Evolutionary conservation across 139 green algal species (phyloP).

Genomic region (Chlorella sp.): DNA sequence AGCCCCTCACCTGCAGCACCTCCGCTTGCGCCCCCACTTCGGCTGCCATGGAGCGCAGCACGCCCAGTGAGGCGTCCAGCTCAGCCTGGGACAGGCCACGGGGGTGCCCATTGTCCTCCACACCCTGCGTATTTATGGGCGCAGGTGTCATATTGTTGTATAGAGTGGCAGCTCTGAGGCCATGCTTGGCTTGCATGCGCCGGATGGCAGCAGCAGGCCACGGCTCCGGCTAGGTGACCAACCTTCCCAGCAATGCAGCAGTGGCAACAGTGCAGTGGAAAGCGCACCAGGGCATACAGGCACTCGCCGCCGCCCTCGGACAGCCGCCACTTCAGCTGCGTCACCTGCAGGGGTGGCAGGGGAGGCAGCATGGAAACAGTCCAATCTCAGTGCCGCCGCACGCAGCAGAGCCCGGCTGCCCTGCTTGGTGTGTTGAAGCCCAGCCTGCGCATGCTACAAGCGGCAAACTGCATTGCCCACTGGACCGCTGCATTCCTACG

Average conservation of each 20-base stretch:
- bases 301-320: constrained; percentile 80
- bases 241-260: too few species aligned
- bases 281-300: constrained; percentile 59
- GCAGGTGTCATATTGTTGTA: too few species aligned
- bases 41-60: constrained; percentile 71
- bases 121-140: constrained; percentile 30
- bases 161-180: too few species aligned
- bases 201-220: too few species aligned
- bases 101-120: constrained; percentile 89
- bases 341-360: constrained; percentile 63
- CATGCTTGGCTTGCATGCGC: too few species aligned
- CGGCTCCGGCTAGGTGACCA: too few species aligned
- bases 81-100: constrained; percentile 66
- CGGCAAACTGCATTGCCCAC: background rate
- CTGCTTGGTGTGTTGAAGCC: background rate
- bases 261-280: too few species aligned
- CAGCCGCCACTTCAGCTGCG: constrained; percentile 87
- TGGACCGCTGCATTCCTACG: background rate
- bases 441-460: background rate
- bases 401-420: too few species aligned
- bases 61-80: constrained; percentile 66
- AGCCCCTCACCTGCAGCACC: constrained; percentile 41
- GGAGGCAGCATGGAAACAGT: background rate
- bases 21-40: constrained; percentile 51
- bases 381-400: too few species aligned